These are phyloP conservation scores for Rhizopus delemar DNA, from an alignment of 371 early-diverging fungal species.

Conservation along the genomic window DNA sequence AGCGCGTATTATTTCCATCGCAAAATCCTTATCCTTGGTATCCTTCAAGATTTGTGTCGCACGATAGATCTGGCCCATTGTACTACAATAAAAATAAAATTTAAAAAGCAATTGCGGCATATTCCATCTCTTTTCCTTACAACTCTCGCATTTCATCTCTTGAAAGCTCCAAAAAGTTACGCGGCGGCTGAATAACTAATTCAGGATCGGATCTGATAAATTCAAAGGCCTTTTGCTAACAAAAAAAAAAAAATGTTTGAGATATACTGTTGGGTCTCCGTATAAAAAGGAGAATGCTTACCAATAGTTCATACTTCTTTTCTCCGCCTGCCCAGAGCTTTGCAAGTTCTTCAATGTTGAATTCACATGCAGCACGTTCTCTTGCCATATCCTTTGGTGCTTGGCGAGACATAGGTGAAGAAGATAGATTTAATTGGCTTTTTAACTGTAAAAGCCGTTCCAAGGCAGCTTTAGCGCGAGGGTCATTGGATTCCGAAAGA, in stretches of 20 bases:
- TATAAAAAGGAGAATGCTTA: conserved; percentile 6
- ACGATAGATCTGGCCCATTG: conserved; percentile 62
- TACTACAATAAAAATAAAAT: conserved; percentile 27
- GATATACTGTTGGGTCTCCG: no score
- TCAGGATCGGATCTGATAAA: conserved; percentile 62
- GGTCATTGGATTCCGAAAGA: conserved; percentile 18
- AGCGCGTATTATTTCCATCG: conserved; percentile 16
- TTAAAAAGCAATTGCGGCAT: background rate
- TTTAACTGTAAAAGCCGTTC: conserved; percentile 43
- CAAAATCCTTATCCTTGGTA: conserved; percentile 17
- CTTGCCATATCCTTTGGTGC: conserved; percentile 40
- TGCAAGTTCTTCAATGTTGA: conserved; percentile 55
- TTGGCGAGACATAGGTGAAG: conserved; percentile 42
- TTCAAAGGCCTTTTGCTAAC: conserved; percentile 44
- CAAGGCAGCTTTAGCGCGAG: conserved; percentile 37
- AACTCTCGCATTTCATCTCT: conserved; percentile 62
- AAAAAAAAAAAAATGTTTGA: background rate
- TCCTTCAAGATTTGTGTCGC: conserved; percentile 29
- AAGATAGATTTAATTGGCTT: conserved; percentile 36
- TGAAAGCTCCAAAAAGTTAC: conserved; percentile 61
- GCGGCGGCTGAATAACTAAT: conserved; percentile 52
- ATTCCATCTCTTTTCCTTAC: conserved; percentile 29
- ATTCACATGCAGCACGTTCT: conserved; percentile 60
- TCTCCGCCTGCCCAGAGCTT: conserved; percentile 52
- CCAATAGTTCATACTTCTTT: conserved; percentile 39